phyloP scores from a whole-genome alignment of 441 rosid species.

The Flueggea neowawraea region DNA sequence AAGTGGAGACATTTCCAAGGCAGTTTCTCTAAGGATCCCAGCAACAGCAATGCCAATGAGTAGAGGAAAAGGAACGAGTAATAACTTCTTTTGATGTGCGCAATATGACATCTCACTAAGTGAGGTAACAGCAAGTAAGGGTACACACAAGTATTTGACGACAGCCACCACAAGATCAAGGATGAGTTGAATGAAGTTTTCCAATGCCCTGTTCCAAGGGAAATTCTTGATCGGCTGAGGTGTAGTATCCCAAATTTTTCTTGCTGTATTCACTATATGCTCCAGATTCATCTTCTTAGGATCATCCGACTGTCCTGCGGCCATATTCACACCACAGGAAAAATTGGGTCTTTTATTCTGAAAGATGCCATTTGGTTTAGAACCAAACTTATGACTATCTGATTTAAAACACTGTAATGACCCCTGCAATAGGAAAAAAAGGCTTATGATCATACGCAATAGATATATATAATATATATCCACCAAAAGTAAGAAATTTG shows the following conservation, averaged over 20 bases:
- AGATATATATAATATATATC: no score
- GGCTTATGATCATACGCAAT: no score
- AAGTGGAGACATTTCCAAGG: slow-evolving; percentile 62
- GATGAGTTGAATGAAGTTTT: slow-evolving; percentile 67
- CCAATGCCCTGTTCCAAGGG: slow-evolving; percentile 71
- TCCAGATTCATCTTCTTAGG: slow-evolving; percentile 49
- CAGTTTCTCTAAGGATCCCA: slow-evolving; percentile 49
- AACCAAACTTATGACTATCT: slow-evolving; percentile 11
- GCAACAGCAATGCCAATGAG: slow-evolving; percentile 65
- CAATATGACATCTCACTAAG: slow-evolving; percentile 95
- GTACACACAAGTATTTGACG: slow-evolving; percentile 60
- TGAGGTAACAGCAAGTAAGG: slow-evolving; percentile 65
- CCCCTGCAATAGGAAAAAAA: slow-evolving; percentile 22
- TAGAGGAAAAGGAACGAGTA: slow-evolving; percentile 62
- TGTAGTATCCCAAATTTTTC: slow-evolving; percentile 51
- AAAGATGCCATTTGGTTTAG: slow-evolving; percentile 22
- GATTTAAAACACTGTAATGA: slow-evolving; percentile 20
- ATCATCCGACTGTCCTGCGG: slow-evolving; percentile 60
- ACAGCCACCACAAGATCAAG: slow-evolving; percentile 67
- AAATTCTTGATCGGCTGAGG: slow-evolving; percentile 80
- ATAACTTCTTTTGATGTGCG: slow-evolving; percentile 77
- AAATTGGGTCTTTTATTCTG: slow-evolving; percentile 30
- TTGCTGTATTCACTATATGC: slow-evolving; percentile 41
- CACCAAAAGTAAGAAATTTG: no score
- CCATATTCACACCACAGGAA: slow-evolving; percentile 54